Percentiles rank a stretch among this genome's conserved stretches.
These are phyloP conservation scores for Lodderomyces theae DNA, from an alignment of 1,139 yeast genomes.

Conservation along the genomic window DNA sequence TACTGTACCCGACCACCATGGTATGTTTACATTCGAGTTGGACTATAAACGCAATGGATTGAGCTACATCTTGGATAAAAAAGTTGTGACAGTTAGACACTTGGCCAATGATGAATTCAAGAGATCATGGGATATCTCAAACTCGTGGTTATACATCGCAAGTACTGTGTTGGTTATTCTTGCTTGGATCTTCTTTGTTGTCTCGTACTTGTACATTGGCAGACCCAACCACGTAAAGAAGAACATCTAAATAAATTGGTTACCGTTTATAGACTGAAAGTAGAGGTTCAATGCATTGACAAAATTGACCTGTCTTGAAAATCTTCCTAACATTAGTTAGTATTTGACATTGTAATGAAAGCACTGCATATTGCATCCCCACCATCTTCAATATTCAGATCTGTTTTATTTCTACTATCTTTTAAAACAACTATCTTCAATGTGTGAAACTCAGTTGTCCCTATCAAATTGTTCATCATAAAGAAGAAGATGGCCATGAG, in stretches of 20 bases:
- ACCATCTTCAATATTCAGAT: conserved; percentile 12
- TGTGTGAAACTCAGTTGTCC: conserved; percentile 35
- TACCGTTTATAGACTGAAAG: not conserved
- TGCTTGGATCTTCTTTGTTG: conserved; percentile 75
- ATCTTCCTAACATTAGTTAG: too few species aligned
- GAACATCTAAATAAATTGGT: conserved; percentile 24
- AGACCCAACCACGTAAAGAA: conserved; percentile 31
- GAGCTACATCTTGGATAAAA: conserved; percentile 61
- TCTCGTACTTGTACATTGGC: conserved; percentile 56
- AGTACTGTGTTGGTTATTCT: conserved; percentile 66
- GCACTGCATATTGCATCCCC: not conserved
- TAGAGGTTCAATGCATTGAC: not conserved
- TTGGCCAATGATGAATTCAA: conserved; percentile 94
- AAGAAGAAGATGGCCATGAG: not conserved
- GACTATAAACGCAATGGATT: conserved; percentile 82
- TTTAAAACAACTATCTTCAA: conserved; percentile 19
- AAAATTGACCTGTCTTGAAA: not conserved
- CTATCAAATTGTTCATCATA: conserved; percentile 27
- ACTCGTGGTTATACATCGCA: conserved; percentile 87
- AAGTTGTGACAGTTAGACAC: conserved; percentile 84
- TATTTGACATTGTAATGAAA: not conserved
- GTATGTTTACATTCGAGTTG: conserved; percentile 84
- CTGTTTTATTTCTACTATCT: conserved; percentile 18
- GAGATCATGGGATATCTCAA: conserved; percentile 89
- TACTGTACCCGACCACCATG: conserved; percentile 91